Evolutionary conservation across 768 basidiomycete species (phyloP).

Genomic region (Psilocybe tampanensis): DNA sequence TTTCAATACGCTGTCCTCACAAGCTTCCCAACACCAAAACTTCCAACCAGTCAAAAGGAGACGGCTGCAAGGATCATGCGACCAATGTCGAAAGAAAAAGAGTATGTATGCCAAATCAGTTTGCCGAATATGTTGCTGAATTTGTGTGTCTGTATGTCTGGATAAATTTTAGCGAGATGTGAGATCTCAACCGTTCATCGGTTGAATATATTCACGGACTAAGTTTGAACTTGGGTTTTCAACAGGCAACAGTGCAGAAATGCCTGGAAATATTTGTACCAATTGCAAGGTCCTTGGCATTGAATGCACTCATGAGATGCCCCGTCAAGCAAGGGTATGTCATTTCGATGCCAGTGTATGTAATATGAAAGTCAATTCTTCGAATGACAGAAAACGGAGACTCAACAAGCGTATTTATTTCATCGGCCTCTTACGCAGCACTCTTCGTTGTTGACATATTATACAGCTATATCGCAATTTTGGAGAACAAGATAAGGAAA

Average conservation of each 20-base stretch:
- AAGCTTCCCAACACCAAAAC: conserved; percentile 1
- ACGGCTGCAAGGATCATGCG: conserved; percentile 47
- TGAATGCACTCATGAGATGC: conserved; percentile 57
- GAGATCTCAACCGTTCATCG: background rate
- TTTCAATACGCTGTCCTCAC: background rate
- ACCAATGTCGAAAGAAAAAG: conserved; percentile 48
- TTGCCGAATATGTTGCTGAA: background rate
- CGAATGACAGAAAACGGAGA: conserved; percentile 30
- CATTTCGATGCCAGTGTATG: background rate
- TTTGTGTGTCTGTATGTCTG: background rate
- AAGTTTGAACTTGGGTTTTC: too few species aligned
- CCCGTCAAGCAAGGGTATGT: conserved; percentile 50
- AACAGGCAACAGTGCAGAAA: conserved; percentile 62
- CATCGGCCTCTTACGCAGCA: background rate
- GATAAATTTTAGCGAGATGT: conserved; percentile 32
- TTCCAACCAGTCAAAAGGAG: conserved; percentile 34
- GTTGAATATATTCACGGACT: too few species aligned
- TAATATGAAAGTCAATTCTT: background rate
- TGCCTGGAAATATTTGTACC: conserved; percentile 55
- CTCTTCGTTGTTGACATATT: background rate
- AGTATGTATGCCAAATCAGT: conserved; percentile 24
- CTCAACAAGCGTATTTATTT: conserved; percentile 35
- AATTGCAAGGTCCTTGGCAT: conserved; percentile 53
- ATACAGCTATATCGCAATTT: conserved; percentile 29
- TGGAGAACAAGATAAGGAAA: conserved; percentile 33